A percentile compares a stretch with the other conserved stretches of the same genome.
phyloP scores from a whole-genome alignment of 352 stramenopile genomes.

The Phytophthora idaei region DNA sequence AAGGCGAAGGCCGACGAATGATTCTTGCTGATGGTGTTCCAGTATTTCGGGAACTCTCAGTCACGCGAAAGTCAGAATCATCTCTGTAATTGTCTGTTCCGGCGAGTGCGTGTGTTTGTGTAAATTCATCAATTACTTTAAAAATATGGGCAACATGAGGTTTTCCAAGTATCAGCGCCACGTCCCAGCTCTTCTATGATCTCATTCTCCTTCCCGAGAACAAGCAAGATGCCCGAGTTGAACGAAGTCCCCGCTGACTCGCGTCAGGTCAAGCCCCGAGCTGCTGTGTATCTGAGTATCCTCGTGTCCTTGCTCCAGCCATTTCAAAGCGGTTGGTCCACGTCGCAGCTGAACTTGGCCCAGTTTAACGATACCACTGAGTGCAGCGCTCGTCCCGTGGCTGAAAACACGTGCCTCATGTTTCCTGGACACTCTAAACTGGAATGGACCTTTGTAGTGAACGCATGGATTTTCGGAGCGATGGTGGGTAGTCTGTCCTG shows the following conservation, averaged over 20 bases:
- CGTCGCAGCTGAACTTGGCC: constrained; percentile 57
- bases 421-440: constrained; percentile 58
- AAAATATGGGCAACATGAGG: no score
- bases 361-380: constrained; percentile 48
- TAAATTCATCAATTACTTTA: not conserved
- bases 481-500: constrained; percentile 55
- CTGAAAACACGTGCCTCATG: constrained; percentile 51
- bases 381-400: constrained; percentile 47
- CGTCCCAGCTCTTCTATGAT: constrained; percentile 9
- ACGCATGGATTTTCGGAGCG: constrained; percentile 59
- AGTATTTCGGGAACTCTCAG: constrained; percentile 13
- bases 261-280: constrained; percentile 26
- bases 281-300: constrained; percentile 48
- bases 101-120: not conserved
- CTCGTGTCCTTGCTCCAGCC: constrained; percentile 45
- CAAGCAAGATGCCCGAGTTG: not conserved
- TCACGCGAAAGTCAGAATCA: not conserved
- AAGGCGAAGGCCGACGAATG: constrained; percentile 4
- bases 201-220: not conserved
- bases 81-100: not conserved
- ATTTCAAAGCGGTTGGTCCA: constrained; percentile 63
- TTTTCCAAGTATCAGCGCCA: constrained; percentile 2
- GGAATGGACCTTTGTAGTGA: constrained; percentile 41
- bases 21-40: constrained; percentile 1
- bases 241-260: not conserved